A percentile compares a stretch with the other conserved stretches of the same genome.
These are phyloP conservation scores for Neurospora sp. DNA, from an alignment of 495 filamentous ascomycete species.

Conservation along the genomic window DNA sequence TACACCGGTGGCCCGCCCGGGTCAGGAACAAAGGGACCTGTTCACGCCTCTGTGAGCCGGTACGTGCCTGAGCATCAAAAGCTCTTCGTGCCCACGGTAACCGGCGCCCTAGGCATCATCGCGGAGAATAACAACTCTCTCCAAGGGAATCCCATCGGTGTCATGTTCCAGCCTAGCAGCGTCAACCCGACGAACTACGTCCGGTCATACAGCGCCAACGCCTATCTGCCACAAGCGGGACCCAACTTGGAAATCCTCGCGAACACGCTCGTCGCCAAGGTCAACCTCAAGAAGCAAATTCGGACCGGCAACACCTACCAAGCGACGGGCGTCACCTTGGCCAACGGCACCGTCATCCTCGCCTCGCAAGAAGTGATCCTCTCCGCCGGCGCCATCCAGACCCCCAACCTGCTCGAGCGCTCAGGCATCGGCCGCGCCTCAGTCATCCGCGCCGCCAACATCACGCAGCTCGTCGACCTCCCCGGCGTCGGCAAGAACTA, in stretches of 20 bases:
- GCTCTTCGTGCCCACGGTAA: background rate
- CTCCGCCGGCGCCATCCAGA: conserved; percentile 33
- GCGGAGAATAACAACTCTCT: conserved; percentile 24
- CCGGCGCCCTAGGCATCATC: conserved; percentile 23
- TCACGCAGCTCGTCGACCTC: too few relatives aligned
- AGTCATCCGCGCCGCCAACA: conserved; percentile 23
- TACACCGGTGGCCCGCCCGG: conserved; percentile 13
- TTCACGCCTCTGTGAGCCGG: conserved; percentile 25
- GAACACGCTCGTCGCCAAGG: too few relatives aligned
- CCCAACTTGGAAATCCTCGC: too few relatives aligned
- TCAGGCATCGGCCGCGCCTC: background rate
- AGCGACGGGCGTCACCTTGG: conserved; percentile 22
- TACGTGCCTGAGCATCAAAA: conserved; percentile 10
- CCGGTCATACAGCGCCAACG: too few relatives aligned
- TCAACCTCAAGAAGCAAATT: too few relatives aligned
- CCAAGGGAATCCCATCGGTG: conserved; percentile 26
- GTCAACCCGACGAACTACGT: too few relatives aligned
- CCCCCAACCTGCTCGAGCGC: too few relatives aligned
- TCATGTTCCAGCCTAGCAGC: conserved; percentile 21
- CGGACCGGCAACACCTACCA: conserved; percentile 10
- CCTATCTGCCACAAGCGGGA: too few relatives aligned
- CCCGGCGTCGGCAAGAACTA: too few relatives aligned
- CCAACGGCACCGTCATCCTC: conserved; percentile 18
- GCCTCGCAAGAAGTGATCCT: conserved; percentile 45
- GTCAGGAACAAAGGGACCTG: conserved; percentile 16